phyloP scores from a whole-genome alignment of 306 rosid species.

The Vachellia collinsii region DNA sequence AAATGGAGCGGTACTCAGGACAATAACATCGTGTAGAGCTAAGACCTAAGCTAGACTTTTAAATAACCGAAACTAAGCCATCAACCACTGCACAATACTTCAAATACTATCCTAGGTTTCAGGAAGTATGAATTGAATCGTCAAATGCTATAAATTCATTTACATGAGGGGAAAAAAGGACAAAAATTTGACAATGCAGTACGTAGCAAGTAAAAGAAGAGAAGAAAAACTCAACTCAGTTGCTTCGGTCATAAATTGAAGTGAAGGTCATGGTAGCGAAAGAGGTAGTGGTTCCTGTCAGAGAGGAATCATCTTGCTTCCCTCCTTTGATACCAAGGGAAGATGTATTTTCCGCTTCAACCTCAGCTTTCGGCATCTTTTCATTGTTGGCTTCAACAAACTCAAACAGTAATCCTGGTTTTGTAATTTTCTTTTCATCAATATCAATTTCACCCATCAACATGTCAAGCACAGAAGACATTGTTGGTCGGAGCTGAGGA shows the following conservation, averaged over 20 bases:
- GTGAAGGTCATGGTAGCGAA: slow-evolving; percentile 72
- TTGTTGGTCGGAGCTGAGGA: slow-evolving; percentile 76
- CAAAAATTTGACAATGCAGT: slow-evolving; percentile 1
- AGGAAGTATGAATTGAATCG: slow-evolving; percentile 20
- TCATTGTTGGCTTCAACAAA: slow-evolving; percentile 43
- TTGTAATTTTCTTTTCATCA: slow-evolving; percentile 48
- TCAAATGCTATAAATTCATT: neutral
- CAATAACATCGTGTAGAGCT: neutral
- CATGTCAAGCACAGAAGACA: slow-evolving; percentile 71
- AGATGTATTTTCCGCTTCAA: slow-evolving; percentile 41
- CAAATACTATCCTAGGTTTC: neutral
- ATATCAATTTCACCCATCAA: slow-evolving; percentile 59
- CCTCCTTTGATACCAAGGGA: slow-evolving; percentile 36
- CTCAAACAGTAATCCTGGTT: slow-evolving; percentile 73
- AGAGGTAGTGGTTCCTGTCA: slow-evolving; percentile 46
- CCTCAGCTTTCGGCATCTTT: slow-evolving; percentile 33
- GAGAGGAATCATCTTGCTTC: slow-evolving; percentile 47
- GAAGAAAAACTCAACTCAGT: slow-evolving; percentile 31
- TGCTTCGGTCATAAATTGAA: slow-evolving; percentile 67
- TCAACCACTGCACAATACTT: neutral
- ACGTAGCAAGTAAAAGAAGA: neutral
- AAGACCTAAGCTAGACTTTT: neutral
- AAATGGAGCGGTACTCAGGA: neutral
- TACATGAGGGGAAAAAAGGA: neutral
- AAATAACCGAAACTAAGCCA: slow-evolving; percentile 7